Base-by-base conservation (phyloP, 108 stramenopile species). In the Hondaea fermentalgiana region DNA sequence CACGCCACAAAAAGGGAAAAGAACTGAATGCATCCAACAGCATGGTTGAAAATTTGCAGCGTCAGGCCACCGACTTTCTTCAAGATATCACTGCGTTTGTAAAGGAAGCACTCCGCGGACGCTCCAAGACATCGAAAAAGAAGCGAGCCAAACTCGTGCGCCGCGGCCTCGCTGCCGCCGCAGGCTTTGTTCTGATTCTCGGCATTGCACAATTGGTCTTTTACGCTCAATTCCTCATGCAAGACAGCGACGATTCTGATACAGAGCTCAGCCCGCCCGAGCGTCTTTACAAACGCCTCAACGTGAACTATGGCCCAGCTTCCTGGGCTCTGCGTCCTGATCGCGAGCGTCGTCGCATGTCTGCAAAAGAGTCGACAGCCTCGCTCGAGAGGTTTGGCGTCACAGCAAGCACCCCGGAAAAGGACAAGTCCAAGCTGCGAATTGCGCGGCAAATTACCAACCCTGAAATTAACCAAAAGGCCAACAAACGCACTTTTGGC, bases 391-490 rank as follows among this genome's bases (percentile, higher is more conserved):
- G 76, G 14, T 83, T 83, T 35, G 76, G 76, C 19, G 76, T 53
- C 49, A 12, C 76, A 17, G 35, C 35, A 35, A 35, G 35, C 35
- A 12, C 49, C 1, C 8, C 45, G 10, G 76, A 83, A 45, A 83
- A 83, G 76, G 49, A 55, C 49, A 16, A 8, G 64, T 45, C 76
- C 6, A 83, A 83, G 23, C 76, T 83, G 51, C 45, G 49, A 12
- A 83, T 83, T 83, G 76, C 45, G 51, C 45, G 76, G 51, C 76
- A 83, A 53, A 83, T 83, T 3, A 83, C 76, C 16, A 83, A 83
- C 23, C 76, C 76, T 8, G 76, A 53, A 3, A 23, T 83, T 17
- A 43, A 83, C 23, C n/a, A 21, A 28, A 83, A 83, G 76, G 6
- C 76, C 14, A 53, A 53, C 25, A 83, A 83, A 23, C 12, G 76